These are phyloP conservation scores for Lachancea nothofagi DNA, from an alignment of 805 yeast species.

Conservation along the genomic window DNA sequence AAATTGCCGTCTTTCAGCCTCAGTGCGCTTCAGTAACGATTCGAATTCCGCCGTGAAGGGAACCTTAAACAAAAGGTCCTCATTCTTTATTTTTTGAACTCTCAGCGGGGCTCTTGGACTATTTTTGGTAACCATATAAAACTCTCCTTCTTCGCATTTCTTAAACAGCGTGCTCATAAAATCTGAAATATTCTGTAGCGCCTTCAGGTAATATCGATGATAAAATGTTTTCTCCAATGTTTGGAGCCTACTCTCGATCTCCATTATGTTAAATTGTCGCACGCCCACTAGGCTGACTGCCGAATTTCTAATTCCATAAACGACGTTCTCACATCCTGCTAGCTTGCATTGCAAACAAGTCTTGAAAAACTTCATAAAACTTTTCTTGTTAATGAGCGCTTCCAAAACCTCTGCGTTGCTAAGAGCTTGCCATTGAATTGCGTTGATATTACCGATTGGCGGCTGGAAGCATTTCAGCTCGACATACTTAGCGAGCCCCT, in stretches of 20 bases:
- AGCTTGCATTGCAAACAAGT: conserved; percentile 7
- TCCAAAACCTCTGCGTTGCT: neutral
- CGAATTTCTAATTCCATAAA: conserved; percentile 2
- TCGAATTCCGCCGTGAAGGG: conserved; percentile 3
- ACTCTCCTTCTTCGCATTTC: conserved; percentile 4
- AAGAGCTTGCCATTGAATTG: conserved; percentile 2
- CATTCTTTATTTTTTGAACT: neutral
- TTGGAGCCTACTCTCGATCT: conserved; percentile 3
- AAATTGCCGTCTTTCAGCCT: neutral
- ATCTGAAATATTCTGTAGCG: conserved; percentile 1
- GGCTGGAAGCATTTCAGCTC: conserved; percentile 8
- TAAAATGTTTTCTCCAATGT: neutral
- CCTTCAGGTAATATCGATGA: neutral
- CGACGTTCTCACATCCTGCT: conserved; percentile 3
- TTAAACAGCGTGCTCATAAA: neutral
- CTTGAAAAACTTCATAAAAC: conserved; percentile 6
- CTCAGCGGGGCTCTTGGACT: neutral
- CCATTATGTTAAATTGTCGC: conserved; percentile 1
- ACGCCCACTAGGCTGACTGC: conserved; percentile 2
- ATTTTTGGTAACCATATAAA: conserved; percentile 3
- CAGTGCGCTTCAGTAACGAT: neutral
- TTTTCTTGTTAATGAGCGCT: neutral
- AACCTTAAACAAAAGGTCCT: neutral
- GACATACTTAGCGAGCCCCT: neutral
- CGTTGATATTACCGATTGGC: neutral